Conservation (phyloP, 352 stramenopile species). For the Peronospora farinosa region DNA sequence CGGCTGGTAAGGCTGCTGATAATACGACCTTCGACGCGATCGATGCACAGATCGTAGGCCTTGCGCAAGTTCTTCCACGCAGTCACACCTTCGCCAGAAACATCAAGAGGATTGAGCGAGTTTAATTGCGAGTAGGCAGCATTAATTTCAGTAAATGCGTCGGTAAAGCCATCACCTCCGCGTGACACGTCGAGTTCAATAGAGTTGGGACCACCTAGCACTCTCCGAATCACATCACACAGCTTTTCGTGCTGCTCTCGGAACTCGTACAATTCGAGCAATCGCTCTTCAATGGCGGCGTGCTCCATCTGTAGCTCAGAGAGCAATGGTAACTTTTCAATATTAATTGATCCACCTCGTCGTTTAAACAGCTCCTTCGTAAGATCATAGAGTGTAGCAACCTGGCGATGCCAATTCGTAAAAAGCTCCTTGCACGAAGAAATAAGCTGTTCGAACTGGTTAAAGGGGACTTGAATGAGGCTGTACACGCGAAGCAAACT, state of each 20-base stretch:
- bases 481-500: conserved; percentile 79
- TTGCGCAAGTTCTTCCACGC: conserved; percentile 85
- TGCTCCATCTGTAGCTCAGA: conserved; percentile 85
- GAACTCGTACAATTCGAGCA: conserved; percentile 88
- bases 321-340: conserved; percentile 69
- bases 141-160: conserved; percentile 84
- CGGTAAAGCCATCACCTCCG: conserved; percentile 59
- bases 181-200: conserved; percentile 33
- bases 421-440: conserved; percentile 81
- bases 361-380: conserved; percentile 83
- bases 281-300: conserved; percentile 75
- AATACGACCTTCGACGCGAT: conserved; percentile 89
- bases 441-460: conserved; percentile 75
- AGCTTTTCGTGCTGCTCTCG: conserved; percentile 89
- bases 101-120: conserved; percentile 76
- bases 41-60: conserved; percentile 88
- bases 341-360: conserved; percentile 70
- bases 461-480: conserved; percentile 78
- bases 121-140: conserved; percentile 83
- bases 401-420: conserved; percentile 79
- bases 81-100: conserved; percentile 71
- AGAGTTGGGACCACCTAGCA: conserved; percentile 53
- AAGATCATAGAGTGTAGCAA: conserved; percentile 80
- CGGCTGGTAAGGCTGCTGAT: conserved; percentile 85
- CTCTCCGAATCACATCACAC: conserved; percentile 77